Evolutionary conservation across 768 basidiomycete species (phyloP).

Genomic region (Lactarius akahatsu): DNA sequence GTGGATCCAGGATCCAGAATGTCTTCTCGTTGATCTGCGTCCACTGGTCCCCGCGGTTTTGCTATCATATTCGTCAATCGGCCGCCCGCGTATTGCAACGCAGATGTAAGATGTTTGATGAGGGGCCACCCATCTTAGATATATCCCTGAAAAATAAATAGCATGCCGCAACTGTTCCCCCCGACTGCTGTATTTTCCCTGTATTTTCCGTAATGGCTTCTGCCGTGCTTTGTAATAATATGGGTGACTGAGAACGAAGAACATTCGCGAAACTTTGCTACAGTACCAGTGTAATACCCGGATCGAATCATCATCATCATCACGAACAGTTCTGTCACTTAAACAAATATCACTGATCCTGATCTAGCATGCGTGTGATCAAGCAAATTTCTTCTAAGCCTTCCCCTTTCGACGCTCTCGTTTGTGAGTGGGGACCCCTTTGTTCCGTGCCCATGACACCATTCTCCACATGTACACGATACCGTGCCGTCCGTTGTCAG

Average conservation of each 20-base stretch:
- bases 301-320: constrained; percentile 17
- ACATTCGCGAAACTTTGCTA: constrained; percentile 13
- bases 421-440: constrained; percentile 12
- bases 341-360: constrained; percentile 4
- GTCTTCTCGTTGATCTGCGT: constrained; percentile 23
- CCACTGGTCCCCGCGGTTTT: constrained; percentile 21
- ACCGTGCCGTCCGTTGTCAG: constrained; percentile 3
- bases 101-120: constrained; percentile 17
- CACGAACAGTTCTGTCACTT: constrained; percentile 11
- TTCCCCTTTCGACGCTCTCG: constrained; percentile 23
- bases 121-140: constrained; percentile 2
- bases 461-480: not conserved
- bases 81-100: constrained; percentile 8
- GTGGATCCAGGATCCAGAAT: constrained; percentile 20
- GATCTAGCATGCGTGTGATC: constrained; percentile 15
- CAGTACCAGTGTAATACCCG: not conserved
- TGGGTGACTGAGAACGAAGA: constrained; percentile 9
- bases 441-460: constrained; percentile 6
- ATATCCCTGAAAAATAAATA: constrained; percentile 9
- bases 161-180: constrained; percentile 12
- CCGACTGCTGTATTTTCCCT: constrained; percentile 10
- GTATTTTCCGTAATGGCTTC: constrained; percentile 20
- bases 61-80: constrained; percentile 18
- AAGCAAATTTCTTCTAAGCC: constrained; percentile 14
- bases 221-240: constrained; percentile 10